Evolutionary conservation across 805 yeast species (phyloP), one percentile per base, ranked within the genome.

Genomic region (Nakazawaea wyomingensis): DNA sequence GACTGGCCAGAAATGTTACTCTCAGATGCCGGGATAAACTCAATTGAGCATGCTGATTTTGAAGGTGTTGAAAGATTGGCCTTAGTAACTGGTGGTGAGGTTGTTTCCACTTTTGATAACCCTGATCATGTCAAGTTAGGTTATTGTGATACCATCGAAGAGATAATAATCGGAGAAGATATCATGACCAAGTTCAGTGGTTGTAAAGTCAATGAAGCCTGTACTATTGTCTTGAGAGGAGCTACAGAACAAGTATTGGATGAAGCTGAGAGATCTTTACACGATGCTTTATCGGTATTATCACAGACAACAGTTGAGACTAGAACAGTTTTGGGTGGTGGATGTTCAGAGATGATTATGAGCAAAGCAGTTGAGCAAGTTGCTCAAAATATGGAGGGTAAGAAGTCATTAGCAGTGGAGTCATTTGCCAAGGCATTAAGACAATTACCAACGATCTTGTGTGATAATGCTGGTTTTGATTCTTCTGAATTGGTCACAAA

Each of bases 191-290:
- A 85, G 64, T 93, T 93, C 57, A 80, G 93, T n/a, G 99, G 99
- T 24, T 95, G 91, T 49, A 83, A 87, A 41, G 90, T 90, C 13
- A 96, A 96, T 48, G 87, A 87, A 64, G 98, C 98, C 4, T 93
- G 99, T 71, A 89, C 97, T 2, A 80, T 93, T 55, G 96, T 93
- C 20, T 69, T 93, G 52, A 78, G 99, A 62, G 99, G 99, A 51
- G 98, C 99, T 50, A 96, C 98, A 19, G 97, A 91, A 57, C 99
- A 93, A 71, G 95, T 93, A 31, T 82, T 93, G 57, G 96, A 96
- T 43, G 99, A 93, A 69, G 96, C 95, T 20, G 99, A 93, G 64
- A 79, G 99, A 66, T 91, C 97, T 0, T 69, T 93, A 46, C 99
- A 93, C 57, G 99, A 93, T 65, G 98, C 99, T 2, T 72, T 93